Percentiles rank a stretch among this genome's conserved stretches.
Conservation (phyloP, 768 basidiomycete genomes). For the Dioszegia hungarica region DNA sequence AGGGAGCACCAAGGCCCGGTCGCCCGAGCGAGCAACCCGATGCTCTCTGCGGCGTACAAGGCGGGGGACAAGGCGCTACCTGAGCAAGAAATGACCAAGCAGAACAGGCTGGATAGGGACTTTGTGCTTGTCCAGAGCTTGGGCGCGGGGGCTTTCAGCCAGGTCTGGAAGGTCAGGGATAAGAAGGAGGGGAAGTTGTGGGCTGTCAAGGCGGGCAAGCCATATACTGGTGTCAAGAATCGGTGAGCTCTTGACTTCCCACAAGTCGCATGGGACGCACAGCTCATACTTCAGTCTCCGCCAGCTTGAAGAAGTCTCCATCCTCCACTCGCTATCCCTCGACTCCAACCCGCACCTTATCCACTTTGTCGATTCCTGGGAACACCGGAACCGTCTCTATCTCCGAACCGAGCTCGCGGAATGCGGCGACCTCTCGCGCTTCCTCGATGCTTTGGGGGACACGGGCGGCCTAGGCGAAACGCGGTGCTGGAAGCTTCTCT, state of each 20-base stretch:
- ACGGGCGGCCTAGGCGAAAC: slow-evolving; percentile 82
- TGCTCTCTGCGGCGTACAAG: slow-evolving; percentile 39
- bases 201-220: slow-evolving; percentile 80
- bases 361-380: slow-evolving; percentile 90
- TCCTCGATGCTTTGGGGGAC: slow-evolving; percentile 86
- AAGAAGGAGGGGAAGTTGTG: slow-evolving; percentile 53
- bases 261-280: too few species aligned
- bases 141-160: slow-evolving; percentile 89
- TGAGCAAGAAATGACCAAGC: background rate
- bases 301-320: slow-evolving; percentile 88
- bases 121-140: slow-evolving; percentile 75
- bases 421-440: slow-evolving; percentile 77
- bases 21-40: slow-evolving; percentile 43
- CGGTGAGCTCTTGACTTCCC: slow-evolving; percentile 57
- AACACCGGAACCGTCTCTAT: slow-evolving; percentile 77
- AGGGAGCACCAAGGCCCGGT: slow-evolving; percentile 20
- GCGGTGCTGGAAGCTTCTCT: slow-evolving; percentile 91
- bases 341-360: slow-evolving; percentile 65
- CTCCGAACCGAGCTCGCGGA: slow-evolving; percentile 93
- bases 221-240: slow-evolving; percentile 84
- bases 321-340: slow-evolving; percentile 66
- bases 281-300: slow-evolving; percentile 53
- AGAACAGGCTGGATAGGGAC: slow-evolving; percentile 61
- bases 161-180: slow-evolving; percentile 66
- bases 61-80: background rate